These are phyloP conservation scores for Phaseolus coccineus DNA, from an alignment of 331 rosid genomes.

Conservation along the genomic window DNA sequence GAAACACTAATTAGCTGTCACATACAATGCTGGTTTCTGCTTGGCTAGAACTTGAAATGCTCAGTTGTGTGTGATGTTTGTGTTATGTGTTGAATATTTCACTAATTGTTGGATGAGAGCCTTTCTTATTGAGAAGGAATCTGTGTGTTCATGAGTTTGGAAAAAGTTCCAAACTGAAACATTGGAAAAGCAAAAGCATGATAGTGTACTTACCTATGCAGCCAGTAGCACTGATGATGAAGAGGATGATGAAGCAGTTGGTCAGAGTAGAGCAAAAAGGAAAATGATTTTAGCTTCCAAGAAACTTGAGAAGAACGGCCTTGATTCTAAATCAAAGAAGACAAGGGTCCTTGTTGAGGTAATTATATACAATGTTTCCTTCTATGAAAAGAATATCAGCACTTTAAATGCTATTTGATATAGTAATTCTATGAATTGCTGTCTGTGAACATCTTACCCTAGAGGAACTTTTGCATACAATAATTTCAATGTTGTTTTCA, in stretches of 20 bases:
- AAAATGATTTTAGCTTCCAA: slow-evolving; percentile 52
- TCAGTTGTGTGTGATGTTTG: neutral
- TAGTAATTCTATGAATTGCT: neutral
- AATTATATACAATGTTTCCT: slow-evolving; percentile 40
- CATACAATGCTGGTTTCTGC: neutral
- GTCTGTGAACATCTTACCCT: neutral
- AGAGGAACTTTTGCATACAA: neutral
- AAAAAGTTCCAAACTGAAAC: slow-evolving; percentile 14
- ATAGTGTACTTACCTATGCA: slow-evolving; percentile 39
- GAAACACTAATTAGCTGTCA: neutral
- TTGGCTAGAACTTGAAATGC: neutral
- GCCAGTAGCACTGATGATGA: slow-evolving; percentile 60
- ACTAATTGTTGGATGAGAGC: slow-evolving; percentile 24
- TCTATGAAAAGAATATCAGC: slow-evolving; percentile 1
- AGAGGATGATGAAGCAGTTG: slow-evolving; percentile 51
- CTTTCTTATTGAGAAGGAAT: neutral
- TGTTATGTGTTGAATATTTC: slow-evolving; percentile 8
- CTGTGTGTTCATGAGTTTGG: neutral
- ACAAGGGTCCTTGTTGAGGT: slow-evolving; percentile 88
- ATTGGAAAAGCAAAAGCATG: slow-evolving; percentile 24
- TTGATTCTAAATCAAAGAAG: slow-evolving; percentile 67
- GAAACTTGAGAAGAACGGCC: slow-evolving; percentile 59
- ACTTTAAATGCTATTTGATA: neutral
- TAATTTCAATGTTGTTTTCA: slow-evolving; percentile 1
- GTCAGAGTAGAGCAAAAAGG: slow-evolving; percentile 53